phyloP scores from a whole-genome alignment of 768 basidiomycete genomes.

The Inosperma sp. region DNA sequence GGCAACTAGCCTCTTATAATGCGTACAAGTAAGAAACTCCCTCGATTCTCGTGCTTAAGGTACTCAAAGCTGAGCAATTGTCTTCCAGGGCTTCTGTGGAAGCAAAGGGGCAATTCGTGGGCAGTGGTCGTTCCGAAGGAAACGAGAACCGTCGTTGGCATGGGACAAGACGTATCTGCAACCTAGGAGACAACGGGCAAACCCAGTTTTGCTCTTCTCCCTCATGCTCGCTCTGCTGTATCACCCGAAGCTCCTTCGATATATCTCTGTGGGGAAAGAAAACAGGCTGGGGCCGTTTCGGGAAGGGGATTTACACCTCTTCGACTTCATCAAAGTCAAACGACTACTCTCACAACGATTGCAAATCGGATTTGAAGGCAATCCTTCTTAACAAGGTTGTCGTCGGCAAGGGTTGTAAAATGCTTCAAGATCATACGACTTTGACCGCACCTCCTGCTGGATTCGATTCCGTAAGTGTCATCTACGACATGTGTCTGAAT shows the following conservation, averaged over 20 bases:
- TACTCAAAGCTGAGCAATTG: background rate
- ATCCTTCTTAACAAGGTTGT: conserved; percentile 73
- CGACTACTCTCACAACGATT: conserved; percentile 62
- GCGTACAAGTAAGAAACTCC: conserved; percentile 48
- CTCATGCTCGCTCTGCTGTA: conserved; percentile 59
- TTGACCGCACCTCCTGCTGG: conserved; percentile 57
- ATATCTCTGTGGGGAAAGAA: conserved; percentile 61
- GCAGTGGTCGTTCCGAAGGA: conserved; percentile 51
- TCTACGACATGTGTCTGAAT: background rate
- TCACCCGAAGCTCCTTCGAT: conserved; percentile 61
- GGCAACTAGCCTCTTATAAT: conserved; percentile 51
- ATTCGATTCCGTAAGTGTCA: conserved; percentile 56
- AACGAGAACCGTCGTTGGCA: conserved; percentile 77
- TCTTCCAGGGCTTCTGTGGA: conserved; percentile 51
- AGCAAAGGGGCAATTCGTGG: conserved; percentile 51
- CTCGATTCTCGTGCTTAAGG: background rate
- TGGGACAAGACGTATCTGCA: conserved; percentile 63
- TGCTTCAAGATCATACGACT: conserved; percentile 51
- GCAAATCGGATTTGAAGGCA: conserved; percentile 51
- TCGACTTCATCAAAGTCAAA: conserved; percentile 81
- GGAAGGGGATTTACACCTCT: conserved; percentile 68
- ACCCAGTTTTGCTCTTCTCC: conserved; percentile 50
- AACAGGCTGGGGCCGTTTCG: conserved; percentile 71
- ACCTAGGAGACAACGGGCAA: conserved; percentile 58
- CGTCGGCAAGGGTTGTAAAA: conserved; percentile 65